Base-by-base conservation (phyloP, 176 grass and related monocot genomes). In the Thalia dealbata region DNA sequence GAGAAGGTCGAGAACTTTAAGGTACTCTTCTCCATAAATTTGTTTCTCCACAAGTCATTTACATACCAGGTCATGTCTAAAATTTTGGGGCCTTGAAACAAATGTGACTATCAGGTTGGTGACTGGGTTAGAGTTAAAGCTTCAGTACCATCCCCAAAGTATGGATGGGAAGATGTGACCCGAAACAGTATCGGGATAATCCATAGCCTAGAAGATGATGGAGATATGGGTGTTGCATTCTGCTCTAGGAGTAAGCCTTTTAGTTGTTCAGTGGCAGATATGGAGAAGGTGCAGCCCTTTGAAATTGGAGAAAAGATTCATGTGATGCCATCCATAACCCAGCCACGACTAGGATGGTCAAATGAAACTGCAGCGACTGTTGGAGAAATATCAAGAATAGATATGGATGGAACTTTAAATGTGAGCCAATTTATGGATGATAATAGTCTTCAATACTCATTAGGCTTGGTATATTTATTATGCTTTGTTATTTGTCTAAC, bases 371-470 rank as follows among this genome's bases (percentile, higher is more conserved):
- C 95, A 64, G 95, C 95, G 22, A 95, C 90, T 24, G 91, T 99
- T 85, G 95, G 95, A 48, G 76, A 79, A 18, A 95, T 99, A 78
- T 76, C 83, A 72, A 85, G 85, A 72, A 93, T 99, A 76, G 95
- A 99, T 69, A 95, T 99, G 95, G 90, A 99, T 86, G 95, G 95
- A 42, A 99, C 87, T 61, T 65, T 99, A 75, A 99, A 99, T 84
- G 88, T 99, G 58, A 81, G 84, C 14, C 18, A 58, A 58, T 63
- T 63, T 63, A 63, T 73, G n/a, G 23, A 14, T 58, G n/a, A 35
- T 58, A 52, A 54, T 6, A 67, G 0, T n/a, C n/a, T 25, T 56
- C 61, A 52, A 54, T 13, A 21, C 30, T 24, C 14, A 14, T 27
- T 22, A 14, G 5, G 66, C 14, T 52, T 22, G 10, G 23, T 7